Evolutionary conservation across 176 grass and related monocot species (phyloP).

Genomic region (Aegilops umbellulata): DNA sequence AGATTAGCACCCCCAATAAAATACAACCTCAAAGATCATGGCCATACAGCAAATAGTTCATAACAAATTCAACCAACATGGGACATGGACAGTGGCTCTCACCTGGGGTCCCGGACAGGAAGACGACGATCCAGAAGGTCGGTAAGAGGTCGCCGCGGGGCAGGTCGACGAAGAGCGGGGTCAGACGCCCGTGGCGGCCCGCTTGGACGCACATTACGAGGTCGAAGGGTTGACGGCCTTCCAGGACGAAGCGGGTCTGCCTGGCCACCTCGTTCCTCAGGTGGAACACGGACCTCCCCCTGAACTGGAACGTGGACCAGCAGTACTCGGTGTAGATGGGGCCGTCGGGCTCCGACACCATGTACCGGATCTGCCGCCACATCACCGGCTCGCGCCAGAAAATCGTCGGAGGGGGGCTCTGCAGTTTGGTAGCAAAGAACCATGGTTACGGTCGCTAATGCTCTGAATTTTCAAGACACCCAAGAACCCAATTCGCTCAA

Average conservation of each 20-base stretch:
- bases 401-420: background rate
- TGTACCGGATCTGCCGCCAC: background rate
- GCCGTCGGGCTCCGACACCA: background rate
- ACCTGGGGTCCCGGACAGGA: background rate
- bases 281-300: background rate
- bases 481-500: background rate
- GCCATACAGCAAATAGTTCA: too few species aligned
- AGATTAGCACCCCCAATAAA: too few species aligned
- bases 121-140: background rate
- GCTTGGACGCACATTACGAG: background rate
- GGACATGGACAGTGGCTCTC: background rate
- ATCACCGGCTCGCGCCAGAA: background rate
- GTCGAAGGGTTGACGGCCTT: background rate
- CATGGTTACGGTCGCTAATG: background rate
- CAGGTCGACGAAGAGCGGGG: slow-evolving; percentile 24
- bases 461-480: too few species aligned
- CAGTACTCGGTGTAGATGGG: background rate
- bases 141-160: background rate
- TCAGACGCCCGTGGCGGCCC: slow-evolving; percentile 4
- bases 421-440: background rate
- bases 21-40: too few species aligned
- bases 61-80: too few species aligned
- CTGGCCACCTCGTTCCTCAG: background rate
- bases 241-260: background rate
- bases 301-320: background rate